Evolutionary conservation across 164 flowering plant genomes (phyloP), one percentile per base, ranked within the genome.

Genomic region (Berberis vulgaris): DNA sequence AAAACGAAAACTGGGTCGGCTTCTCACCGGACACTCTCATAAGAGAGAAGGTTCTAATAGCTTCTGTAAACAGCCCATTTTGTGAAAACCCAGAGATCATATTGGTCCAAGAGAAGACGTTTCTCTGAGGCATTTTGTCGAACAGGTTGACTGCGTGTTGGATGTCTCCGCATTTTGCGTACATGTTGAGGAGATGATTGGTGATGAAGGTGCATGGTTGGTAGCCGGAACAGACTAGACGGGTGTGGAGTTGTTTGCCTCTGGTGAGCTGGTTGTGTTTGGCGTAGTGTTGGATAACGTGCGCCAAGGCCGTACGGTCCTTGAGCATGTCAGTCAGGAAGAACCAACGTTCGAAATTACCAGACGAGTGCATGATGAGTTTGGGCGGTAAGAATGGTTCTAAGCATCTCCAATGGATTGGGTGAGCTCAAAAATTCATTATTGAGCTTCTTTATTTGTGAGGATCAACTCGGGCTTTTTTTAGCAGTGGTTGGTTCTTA

Each of bases 101-200:
- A 2, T 81, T 68, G 2, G 90, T 85, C 87, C 90, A 85, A 43
- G 87, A 78, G 60, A 85, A 80, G 8, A 82, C 9, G 65, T 81
- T 86, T 73, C 79, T 58, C 12, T 74, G 77, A 72, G 86, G 78
- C 91, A 86, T 82, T 74, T 62, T 59, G 65, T 80, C 86, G 76
- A 86, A 86, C 81, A 84, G 60, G 3, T 73, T 69, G n/a, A 50
- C 38, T 0, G 86, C 84, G 54, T 75, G 68, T 1, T 54, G 65
- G 9, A 81, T 2, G 2, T 73, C 71, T 9, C 81, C 83, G 43
- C 82, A 79, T 71, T 81, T 84, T 6, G 79, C 60, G 64, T 82
- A 86, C 80, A 81, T 70, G 62, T 72, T 77, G 52, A 84, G 69
- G 40, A 86, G 79, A 55, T 79, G 82, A 58, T 82, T 84, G 74